Percentiles rank a stretch among this genome's conserved stretches.
phyloP scores from a whole-genome alignment of 1,139 yeast species.

The Taphrina pruni region DNA sequence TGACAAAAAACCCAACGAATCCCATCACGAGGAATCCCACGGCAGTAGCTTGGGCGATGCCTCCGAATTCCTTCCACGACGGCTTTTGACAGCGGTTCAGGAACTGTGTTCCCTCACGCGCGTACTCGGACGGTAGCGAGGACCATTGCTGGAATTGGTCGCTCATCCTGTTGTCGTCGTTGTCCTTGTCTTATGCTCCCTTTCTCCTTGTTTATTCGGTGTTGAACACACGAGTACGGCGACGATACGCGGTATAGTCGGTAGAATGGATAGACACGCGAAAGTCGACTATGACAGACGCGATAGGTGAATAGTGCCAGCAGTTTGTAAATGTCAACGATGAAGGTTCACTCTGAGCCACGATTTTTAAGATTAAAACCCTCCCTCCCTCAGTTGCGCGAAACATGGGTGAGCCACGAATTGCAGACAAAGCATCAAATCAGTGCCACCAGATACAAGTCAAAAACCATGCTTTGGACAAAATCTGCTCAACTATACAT shows the following conservation, averaged over 20 bases:
- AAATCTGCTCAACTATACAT: no score
- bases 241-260: neutral
- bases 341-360: neutral
- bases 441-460: no score
- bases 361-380: neutral
- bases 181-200: neutral
- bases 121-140: conserved; percentile 37
- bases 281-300: neutral
- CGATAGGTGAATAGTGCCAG: no score
- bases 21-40: conserved; percentile 45
- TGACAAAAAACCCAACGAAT: conserved; percentile 44
- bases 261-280: neutral
- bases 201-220: no score
- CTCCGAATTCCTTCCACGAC: conserved; percentile 41
- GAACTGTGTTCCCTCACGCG: conserved; percentile 41
- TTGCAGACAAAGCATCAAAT: no score
- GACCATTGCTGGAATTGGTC: conserved; percentile 39
- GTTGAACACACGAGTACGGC: no score
- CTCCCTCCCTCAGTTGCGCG: no score
- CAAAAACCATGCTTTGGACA: no score
- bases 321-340: no score
- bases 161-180: conserved; percentile 6
- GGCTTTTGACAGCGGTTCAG: conserved; percentile 45
- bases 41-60: conserved; percentile 44
- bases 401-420: no score